Evolutionary conservation across 805 yeast genomes (phyloP), one percentile per base, ranked within the genome.

Genomic region (Myxozyma lipomycoides): DNA sequence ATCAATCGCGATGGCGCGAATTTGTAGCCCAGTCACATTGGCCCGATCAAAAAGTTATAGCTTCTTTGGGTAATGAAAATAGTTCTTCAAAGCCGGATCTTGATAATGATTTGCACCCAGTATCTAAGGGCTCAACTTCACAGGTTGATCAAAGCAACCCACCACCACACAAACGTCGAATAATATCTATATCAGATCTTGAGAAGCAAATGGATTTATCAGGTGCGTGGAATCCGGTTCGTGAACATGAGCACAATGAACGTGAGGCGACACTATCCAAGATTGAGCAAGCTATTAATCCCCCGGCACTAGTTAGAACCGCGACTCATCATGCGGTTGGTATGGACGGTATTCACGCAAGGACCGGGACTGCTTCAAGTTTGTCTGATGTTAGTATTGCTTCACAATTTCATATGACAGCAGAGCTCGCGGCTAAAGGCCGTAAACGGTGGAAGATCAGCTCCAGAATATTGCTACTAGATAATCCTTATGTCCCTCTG

Each of bases 401-500:
- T 2, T 44, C 52, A 48, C 43, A 58, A 3, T 54, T 49, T 18
- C 46, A 43, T 38, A 50, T 49, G 53, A 51, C 59, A 3, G 57
- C 59, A 19, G 58, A 56, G 22, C 39, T 56, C 2, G 42, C 56
- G 3, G 52, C 24, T 9, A 18, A 25, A 28, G 42, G 34, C 22
- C 52, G 46, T 9, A 45, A 40, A 22, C 7, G 44, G 4, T 62
- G 87, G 79, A 71, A 76, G 48, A 86, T 93, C 1, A 73, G 76
- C 28, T 60, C 89, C 9, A 72, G 72, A 48, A 73, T 81, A 40
- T 69, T 84, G 24, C 69, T 90, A 28, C 75, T 86, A 48, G 79
- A 80, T 55, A 88, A 86, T 64, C 90, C 95, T 18, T 83, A 86
- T 59, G 75, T 89, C 10, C 96, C 97, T 1, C 71, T 91, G 44